A percentile compares a stretch with the other conserved stretches of the same genome.
Evolutionary conservation across 108 stramenopile genomes (phyloP).

Genomic region (Asterionellopsis glacialis): DNA sequence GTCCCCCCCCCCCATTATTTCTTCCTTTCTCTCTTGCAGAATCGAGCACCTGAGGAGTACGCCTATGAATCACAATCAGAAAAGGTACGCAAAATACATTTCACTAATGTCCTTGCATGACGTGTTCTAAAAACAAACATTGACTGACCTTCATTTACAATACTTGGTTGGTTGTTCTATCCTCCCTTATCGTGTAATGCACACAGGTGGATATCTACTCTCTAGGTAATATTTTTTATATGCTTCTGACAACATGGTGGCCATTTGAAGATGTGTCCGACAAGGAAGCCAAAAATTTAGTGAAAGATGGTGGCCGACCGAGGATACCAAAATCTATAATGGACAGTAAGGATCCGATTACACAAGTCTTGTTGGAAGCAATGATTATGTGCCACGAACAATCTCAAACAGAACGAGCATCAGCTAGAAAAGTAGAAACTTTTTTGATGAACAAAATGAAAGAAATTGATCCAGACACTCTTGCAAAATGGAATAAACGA

Average conservation of each 20-base stretch:
- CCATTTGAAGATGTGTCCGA: constrained; percentile 26
- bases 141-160: too few species aligned
- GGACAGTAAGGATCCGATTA: constrained; percentile 45
- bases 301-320: constrained; percentile 42
- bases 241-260: constrained; percentile 24
- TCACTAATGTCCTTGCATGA: too few species aligned
- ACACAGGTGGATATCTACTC: constrained; percentile 40
- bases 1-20: too few species aligned
- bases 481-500: neutral
- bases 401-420: constrained; percentile 35
- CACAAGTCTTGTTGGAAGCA: constrained; percentile 35
- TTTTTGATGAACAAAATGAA: neutral
- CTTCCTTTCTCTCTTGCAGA: constrained; percentile 4
- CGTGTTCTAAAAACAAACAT: too few species aligned
- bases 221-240: constrained; percentile 51
- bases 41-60: constrained; percentile 60
- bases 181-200: too few species aligned
- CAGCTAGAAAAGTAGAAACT: constrained; percentile 30
- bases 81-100: constrained; percentile 10
- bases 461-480: neutral
- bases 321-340: constrained; percentile 15
- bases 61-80: constrained; percentile 36
- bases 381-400: constrained; percentile 46
- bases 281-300: constrained; percentile 11
- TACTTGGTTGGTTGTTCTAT: too few species aligned